Base-by-base conservation (phyloP, 768 basidiomycete genomes). In the Tylopilus balloui region DNA sequence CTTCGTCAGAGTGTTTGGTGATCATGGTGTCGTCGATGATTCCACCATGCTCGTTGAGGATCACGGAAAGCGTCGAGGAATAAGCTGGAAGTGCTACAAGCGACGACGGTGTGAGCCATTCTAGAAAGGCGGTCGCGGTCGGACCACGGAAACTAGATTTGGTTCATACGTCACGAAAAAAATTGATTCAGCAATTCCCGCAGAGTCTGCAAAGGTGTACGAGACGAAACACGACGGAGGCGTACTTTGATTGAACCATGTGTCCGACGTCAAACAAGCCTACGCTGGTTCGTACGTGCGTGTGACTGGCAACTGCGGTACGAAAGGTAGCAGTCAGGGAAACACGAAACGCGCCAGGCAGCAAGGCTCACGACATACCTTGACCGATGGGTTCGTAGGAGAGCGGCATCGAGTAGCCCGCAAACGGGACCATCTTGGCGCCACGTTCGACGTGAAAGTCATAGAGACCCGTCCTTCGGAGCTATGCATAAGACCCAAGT, bases 201-300 rank as follows among this genome's bases (percentile, higher is more conserved):
- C 31, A 32, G 10, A 45, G 23, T 24, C n/a, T 36, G 29, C 24
- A 13, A 20, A n/a, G 19, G 20, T 21, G 10, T 25, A 9, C 3
- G 1, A 37, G n/a, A 32, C 7, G 40, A 35, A 36, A 17, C 19
- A 20, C 3, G 25, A 25, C 46, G 25, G n/a, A 46, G 29, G 49
- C 79, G 41, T 59, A 92, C 91, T 82, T 86, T 28, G 83, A 81
- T 66, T 98, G 95, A 14, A 98, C 88, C 95, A 99, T 99, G 69
- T 99, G 96, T 19, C 91, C 91, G 23, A 99, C 96, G 62, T 99
- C 96, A 65, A 99, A 99, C 27, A 99, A 74, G 1, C 93, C 93
- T 1, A 80, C 89, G 29, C 77, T 78, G 12, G 72, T 79, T 35
- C 96, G 83, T 43, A 94, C 89, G 61, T 97, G 87, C 38, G 86